These are phyloP conservation scores for Basidiobolus meristosporus DNA, from an alignment of 371 early-diverging fungal species.

Conservation along the genomic window DNA sequence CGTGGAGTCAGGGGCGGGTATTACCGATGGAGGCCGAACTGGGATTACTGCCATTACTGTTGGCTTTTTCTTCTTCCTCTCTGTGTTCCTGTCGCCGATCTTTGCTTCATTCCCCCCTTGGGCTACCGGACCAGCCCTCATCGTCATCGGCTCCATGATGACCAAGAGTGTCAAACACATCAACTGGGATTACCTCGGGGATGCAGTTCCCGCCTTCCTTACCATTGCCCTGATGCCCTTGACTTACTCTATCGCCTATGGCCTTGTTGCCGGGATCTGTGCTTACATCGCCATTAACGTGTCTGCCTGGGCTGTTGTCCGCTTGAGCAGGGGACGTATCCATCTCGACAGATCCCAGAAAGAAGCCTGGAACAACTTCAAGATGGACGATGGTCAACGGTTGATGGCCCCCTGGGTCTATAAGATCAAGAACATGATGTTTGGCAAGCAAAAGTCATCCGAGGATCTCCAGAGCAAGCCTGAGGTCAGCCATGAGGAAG, in stretches of 20 bases:
- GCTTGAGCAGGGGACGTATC: too few relatives aligned
- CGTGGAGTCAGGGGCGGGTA: conserved; percentile 61
- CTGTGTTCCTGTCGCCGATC: conserved; percentile 63
- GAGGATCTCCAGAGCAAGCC: too few relatives aligned
- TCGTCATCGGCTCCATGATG: conserved; percentile 70
- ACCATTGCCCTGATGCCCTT: conserved; percentile 59
- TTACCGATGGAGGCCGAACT: conserved; percentile 61
- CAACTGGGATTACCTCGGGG: conserved; percentile 58
- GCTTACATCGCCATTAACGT: conserved; percentile 10
- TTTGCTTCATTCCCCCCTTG: conserved; percentile 70
- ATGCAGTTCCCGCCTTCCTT: conserved; percentile 56
- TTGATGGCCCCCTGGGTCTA: too few relatives aligned
- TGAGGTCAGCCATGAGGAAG: too few relatives aligned
- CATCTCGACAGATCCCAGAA: too few relatives aligned
- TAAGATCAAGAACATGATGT: too few relatives aligned
- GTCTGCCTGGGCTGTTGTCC: too few relatives aligned
- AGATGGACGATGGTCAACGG: too few relatives aligned
- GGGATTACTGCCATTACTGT: conserved; percentile 48
- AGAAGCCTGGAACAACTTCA: too few relatives aligned
- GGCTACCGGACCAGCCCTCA: conserved; percentile 63
- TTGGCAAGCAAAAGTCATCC: too few relatives aligned
- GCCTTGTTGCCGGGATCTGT: conserved; percentile 8
- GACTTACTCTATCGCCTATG: conserved; percentile 24
- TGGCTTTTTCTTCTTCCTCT: conserved; percentile 46
- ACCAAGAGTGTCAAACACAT: conserved; percentile 35